Conservation (phyloP, 805 yeast genomes). For the Barnettozyma pratensis region DNA sequence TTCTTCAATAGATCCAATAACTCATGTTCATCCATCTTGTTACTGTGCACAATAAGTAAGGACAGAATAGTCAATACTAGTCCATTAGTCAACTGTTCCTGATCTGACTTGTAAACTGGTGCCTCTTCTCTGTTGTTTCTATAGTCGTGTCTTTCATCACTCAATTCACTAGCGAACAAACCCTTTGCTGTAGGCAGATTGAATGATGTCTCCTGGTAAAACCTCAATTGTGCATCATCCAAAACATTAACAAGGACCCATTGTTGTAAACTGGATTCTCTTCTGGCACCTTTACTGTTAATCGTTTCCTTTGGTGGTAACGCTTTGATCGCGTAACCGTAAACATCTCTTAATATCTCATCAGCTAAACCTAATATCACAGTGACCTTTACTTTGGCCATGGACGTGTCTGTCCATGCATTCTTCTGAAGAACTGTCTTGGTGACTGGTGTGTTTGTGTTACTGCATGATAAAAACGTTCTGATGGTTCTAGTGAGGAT, state of each 20-base stretch:
- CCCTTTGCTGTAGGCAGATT: conserved; percentile 11
- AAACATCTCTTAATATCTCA: conserved; percentile 2
- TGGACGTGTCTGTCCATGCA: conserved; percentile 10
- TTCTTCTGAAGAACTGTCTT: conserved; percentile 8
- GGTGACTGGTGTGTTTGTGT: conserved; percentile 10
- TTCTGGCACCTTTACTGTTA: conserved; percentile 8
- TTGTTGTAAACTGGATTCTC: conserved; percentile 8
- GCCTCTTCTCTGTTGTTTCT: conserved; percentile 14
- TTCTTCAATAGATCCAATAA: conserved; percentile 34
- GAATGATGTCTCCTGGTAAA: conserved; percentile 11
- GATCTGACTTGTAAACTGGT: conserved; percentile 16
- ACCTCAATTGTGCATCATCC: conserved; percentile 12
- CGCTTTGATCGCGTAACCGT: conserved; percentile 7
- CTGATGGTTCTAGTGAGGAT: conserved; percentile 6
- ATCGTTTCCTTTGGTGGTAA: conserved; percentile 13
- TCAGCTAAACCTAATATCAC: conserved; percentile 6
- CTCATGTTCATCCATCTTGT: conserved; percentile 35
- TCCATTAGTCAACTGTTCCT: conserved; percentile 17
- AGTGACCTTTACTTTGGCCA: conserved; percentile 4
- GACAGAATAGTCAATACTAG: conserved; percentile 18
- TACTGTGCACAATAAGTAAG: conserved; percentile 21
- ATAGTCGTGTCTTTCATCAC: conserved; percentile 22
- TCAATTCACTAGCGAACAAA: conserved; percentile 20
- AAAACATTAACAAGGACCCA: conserved; percentile 16
- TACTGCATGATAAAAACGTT: conserved; percentile 10